Evolutionary conservation across 305 asterid genomes (phyloP).

Genomic region (Fraxinus velutina): DNA sequence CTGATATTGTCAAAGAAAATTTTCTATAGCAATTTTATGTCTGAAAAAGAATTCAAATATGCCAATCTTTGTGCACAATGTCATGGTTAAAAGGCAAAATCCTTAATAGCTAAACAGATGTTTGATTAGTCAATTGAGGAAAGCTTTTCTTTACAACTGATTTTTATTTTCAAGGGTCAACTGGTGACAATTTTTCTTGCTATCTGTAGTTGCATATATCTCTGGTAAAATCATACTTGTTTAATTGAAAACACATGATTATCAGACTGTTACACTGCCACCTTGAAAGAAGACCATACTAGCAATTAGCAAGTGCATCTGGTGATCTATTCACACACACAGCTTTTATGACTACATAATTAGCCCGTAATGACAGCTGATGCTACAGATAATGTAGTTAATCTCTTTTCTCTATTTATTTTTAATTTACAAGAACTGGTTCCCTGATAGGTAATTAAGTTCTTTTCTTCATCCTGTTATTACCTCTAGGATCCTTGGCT

Average conservation of each 20-base stretch:
- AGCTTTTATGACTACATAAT: background rate
- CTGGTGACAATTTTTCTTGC: conserved; percentile 13
- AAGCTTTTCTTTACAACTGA: background rate
- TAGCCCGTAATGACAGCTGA: background rate
- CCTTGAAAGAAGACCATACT: background rate
- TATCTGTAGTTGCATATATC: conserved; percentile 16
- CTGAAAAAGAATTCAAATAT: background rate
- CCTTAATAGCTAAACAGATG: conserved; percentile 20
- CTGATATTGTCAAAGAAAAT: background rate
- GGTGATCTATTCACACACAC: background rate
- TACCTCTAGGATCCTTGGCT: conserved; percentile 66
- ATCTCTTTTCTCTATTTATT: conserved; percentile 9
- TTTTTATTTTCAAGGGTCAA: background rate
- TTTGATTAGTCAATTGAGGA: conserved; percentile 10
- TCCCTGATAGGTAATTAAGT: conserved; percentile 10
- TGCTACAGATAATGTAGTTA: background rate
- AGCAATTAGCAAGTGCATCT: background rate
- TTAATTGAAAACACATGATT: background rate
- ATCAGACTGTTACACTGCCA: background rate
- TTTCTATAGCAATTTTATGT: background rate
- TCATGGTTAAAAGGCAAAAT: background rate
- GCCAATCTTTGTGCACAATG: background rate
- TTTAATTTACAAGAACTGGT: conserved; percentile 12
- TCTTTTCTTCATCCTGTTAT: conserved; percentile 13
- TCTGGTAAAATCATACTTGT: conserved; percentile 5